Conservation (phyloP, 257 asterid genomes). For the Solanum raphanifolium region DNA sequence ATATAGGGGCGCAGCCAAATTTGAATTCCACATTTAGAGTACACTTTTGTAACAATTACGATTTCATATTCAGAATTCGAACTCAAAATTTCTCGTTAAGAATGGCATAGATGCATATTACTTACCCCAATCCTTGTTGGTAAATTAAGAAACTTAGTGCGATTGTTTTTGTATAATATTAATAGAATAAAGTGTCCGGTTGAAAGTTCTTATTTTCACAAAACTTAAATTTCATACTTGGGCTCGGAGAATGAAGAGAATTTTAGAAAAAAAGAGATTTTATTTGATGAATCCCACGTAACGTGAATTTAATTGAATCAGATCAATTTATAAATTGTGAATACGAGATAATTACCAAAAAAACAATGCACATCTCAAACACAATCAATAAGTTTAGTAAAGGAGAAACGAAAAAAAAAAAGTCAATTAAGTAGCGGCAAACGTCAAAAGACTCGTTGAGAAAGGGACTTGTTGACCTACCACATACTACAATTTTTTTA, state of each 20-base stretch:
- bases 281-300: background rate
- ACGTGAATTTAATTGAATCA: background rate
- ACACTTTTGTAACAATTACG: no score
- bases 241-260: background rate
- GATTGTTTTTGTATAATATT: background rate
- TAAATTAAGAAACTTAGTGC: background rate
- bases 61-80: accelerated
- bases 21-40: background rate
- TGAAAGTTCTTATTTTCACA: background rate
- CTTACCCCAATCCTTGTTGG: background rate
- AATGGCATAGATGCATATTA: accelerated
- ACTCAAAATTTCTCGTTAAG: background rate
- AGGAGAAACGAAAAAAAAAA: no score
- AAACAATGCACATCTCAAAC: background rate
- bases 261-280: no score
- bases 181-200: background rate
- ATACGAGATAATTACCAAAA: background rate
- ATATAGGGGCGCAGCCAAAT: accelerated
- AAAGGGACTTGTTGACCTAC: background rate
- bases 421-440: no score
- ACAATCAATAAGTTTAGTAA: background rate
- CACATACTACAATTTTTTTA: background rate
- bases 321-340: background rate
- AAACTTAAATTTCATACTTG: background rate
- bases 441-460: background rate